Conservation (phyloP, 2,329 filamentous ascomycete genomes). For the Periconia sp. region DNA sequence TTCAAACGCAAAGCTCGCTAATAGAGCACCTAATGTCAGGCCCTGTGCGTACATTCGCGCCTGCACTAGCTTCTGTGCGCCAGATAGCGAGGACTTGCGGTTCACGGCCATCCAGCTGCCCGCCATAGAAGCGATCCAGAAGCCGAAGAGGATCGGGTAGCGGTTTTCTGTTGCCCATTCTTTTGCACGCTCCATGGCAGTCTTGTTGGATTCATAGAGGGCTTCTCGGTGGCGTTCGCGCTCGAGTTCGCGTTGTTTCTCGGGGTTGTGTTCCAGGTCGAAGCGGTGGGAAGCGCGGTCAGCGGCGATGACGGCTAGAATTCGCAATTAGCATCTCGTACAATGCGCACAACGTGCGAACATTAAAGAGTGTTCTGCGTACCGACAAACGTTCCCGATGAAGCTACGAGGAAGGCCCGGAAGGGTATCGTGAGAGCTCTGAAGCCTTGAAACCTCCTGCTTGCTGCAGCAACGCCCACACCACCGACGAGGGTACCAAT, state of each 20-base stretch:
- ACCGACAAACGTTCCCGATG: conserved; percentile 79
- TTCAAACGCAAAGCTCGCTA: conserved; percentile 85
- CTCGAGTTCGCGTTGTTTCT: conserved; percentile 37
- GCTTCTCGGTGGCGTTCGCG: conserved; percentile 42
- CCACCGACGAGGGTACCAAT: conserved; percentile 71
- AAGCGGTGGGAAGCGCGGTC: conserved; percentile 75
- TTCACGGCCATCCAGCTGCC: conserved; percentile 76
- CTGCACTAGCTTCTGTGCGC: conserved; percentile 88
- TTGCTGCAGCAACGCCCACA: conserved; percentile 70
- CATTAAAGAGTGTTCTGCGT: conserved; percentile 15
- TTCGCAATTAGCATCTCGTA: conserved; percentile 16
- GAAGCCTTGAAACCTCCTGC: conserved; percentile 77
- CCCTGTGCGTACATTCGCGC: conserved; percentile 94
- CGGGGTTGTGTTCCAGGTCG: conserved; percentile 72
- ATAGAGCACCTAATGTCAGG: conserved; percentile 81
- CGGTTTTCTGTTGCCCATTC: conserved; percentile 80
- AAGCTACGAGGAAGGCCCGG: conserved; percentile 87
- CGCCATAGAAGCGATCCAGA: conserved; percentile 83
- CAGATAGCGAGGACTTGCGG: conserved; percentile 75
- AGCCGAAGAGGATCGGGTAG: conserved; percentile 82
- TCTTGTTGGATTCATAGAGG: conserved; percentile 60
- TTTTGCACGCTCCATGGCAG: conserved; percentile 65
- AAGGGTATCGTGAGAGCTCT: conserved; percentile 85
- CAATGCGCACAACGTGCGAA: neutral
- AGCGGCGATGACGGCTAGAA: conserved; percentile 74